phyloP scores from a whole-genome alignment of 108 stramenopile species.

The Cyclotella cryptica region DNA sequence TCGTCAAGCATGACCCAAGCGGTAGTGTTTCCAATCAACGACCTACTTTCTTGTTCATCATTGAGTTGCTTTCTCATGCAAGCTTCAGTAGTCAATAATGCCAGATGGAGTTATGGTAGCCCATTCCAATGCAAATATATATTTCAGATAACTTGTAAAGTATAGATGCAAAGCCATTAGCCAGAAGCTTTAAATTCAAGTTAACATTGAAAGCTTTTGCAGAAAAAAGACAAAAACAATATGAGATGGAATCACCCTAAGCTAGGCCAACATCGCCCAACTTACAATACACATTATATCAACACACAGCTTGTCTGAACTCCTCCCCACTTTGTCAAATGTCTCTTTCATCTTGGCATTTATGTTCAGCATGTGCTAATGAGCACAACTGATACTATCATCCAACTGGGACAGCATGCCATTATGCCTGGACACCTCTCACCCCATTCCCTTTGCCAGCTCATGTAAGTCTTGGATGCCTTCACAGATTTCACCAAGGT shows the following conservation, averaged over 20 bases:
- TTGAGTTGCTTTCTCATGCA: too few relatives aligned
- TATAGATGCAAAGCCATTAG: conserved; percentile 32
- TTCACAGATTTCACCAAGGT: conserved; percentile 89
- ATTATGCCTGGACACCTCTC: conserved; percentile 85
- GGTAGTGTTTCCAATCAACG: too few relatives aligned
- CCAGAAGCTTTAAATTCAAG: conserved; percentile 19
- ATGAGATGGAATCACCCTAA: background rate
- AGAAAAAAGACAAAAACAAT: background rate
- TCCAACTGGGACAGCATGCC: conserved; percentile 82
- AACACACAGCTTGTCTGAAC: conserved; percentile 91
- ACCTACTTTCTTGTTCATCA: too few relatives aligned
- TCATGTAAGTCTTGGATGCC: conserved; percentile 89
- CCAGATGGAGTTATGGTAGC: background rate
- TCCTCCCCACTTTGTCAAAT: conserved; percentile 84
- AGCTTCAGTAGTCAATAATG: too few relatives aligned
- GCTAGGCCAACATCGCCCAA: background rate
- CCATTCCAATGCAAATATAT: background rate
- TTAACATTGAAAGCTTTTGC: background rate
- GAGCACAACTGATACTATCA: conserved; percentile 73
- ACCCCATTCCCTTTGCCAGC: conserved; percentile 77
- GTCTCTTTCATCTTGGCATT: conserved; percentile 92
- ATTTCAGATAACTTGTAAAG: conserved; percentile 24
- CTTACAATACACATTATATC: conserved; percentile 96
- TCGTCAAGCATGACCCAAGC: too few relatives aligned
- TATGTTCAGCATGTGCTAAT: conserved; percentile 80